Conservation (phyloP, 371 early-diverging fungal genomes). For the Synchytrium microbalum region DNA sequence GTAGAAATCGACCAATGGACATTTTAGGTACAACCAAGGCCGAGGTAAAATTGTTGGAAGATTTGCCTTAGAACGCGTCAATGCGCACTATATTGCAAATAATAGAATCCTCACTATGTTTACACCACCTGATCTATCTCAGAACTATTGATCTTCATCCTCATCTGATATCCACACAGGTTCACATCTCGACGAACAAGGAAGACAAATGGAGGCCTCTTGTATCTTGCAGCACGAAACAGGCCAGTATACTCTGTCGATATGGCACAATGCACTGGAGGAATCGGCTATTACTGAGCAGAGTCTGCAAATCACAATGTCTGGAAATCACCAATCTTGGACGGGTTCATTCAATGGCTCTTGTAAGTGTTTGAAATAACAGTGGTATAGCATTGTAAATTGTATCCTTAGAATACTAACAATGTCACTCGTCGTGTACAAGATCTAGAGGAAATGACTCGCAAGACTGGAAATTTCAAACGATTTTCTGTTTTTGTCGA, state of each 20-base stretch:
- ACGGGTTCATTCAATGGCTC: not conserved
- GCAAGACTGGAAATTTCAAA: conserved; percentile 46
- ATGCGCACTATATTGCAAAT: no score
- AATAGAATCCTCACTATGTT: conserved; percentile 1
- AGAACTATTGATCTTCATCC: no score
- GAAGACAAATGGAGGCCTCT: no score
- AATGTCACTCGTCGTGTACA: not conserved
- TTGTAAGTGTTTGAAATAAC: not conserved
- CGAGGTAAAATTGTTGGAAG: no score
- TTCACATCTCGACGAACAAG: no score
- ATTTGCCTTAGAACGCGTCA: no score
- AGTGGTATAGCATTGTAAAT: no score
- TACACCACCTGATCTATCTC: no score
- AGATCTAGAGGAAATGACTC: conserved; percentile 37
- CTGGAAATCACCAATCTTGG: not conserved
- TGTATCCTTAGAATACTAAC: not conserved
- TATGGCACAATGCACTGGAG: not conserved
- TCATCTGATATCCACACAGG: no score
- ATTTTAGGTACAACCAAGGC: no score
- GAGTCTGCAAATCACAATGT: not conserved
- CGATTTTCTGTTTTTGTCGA: conserved; percentile 35
- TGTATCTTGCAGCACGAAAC: not conserved
- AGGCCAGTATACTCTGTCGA: not conserved
- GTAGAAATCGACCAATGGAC: no score
- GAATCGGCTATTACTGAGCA: not conserved